Base-by-base conservation (phyloP, 2,329 filamentous ascomycete species). In the Sporothrix sp. region DNA sequence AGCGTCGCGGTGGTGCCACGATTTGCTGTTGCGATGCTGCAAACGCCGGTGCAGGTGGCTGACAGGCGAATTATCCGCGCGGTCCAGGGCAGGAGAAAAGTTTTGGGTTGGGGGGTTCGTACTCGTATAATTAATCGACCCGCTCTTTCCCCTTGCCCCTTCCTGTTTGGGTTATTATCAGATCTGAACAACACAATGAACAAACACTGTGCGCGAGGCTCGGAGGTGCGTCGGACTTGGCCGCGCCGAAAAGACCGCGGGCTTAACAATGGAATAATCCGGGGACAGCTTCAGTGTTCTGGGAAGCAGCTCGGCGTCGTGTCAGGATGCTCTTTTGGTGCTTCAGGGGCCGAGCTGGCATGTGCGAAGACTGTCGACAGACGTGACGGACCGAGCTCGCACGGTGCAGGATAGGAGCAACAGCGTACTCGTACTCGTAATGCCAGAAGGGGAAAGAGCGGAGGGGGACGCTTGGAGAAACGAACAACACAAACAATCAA, bases 1-100 rank as follows among this genome's bases (percentile, higher is more conserved):
- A 32, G 40, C 16, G 30, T 37, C 33, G 30, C 18, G 48, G 30
- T 50, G 32, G 33, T 44, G 48, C 27, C 16, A 33, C 16, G 20
- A 30, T 21, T 44, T 52, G 20, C 18, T 47, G 25, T 48, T 52
- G 28, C 48, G 46, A 48, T 48, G 46, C 46, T 36, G 37, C 42
- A 49, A 50, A 37, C 43, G 35, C 40, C 33, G 45, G 38, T 16
- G 25, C n/a, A n/a, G 23, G 43, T 39, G 39, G 38, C 35, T 39
- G 46, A 35, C 39, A 23, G 16, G 20, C 13, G 46, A 36, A 52
- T 45, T 49, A 33, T 52, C 40, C 51, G 44, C 43, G 28, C 21
- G 13, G 35, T 40, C 42, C 28, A 42, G 48, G 20, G 40, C n/a
- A 42, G 39, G 11, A 36, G 39, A 45, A 50, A 39, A 25, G 25